Conservation (phyloP, 352 stramenopile species). For the Globisporangium camurandrum region DNA sequence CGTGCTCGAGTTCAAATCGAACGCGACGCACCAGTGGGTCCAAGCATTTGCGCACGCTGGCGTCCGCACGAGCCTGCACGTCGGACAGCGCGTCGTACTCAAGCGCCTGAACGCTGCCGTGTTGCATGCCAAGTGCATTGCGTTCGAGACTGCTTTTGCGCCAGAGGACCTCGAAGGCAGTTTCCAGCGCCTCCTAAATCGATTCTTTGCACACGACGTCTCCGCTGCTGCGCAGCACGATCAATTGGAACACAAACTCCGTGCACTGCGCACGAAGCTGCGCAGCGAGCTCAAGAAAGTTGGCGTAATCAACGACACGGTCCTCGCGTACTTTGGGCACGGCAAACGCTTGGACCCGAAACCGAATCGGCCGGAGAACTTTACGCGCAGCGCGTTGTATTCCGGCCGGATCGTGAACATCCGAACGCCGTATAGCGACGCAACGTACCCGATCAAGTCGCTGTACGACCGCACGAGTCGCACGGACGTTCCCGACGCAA, state of each 20-base stretch:
- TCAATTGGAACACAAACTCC: conserved; percentile 36
- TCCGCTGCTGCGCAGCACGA: conserved; percentile 22
- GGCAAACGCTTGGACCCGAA: conserved; percentile 36
- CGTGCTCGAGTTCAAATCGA: conserved; percentile 50
- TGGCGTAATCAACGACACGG: conserved; percentile 21
- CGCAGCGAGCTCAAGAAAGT: conserved; percentile 60
- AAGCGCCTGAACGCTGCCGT: conserved; percentile 47
- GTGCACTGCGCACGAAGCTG: conserved; percentile 28
- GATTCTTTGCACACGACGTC: conserved; percentile 42
- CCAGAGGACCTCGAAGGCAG: conserved; percentile 58
- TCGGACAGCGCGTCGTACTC: conserved; percentile 44
- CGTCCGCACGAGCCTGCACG: conserved; percentile 39
- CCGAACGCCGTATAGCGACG: conserved; percentile 45
- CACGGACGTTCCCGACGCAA: conserved; percentile 19
- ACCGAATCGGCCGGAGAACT: conserved; percentile 32
- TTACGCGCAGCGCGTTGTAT: conserved; percentile 39
- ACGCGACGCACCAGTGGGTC: conserved; percentile 45
- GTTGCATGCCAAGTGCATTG: conserved; percentile 54
- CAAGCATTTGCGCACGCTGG: conserved; percentile 37
- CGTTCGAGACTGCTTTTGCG: conserved; percentile 50
- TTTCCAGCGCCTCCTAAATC: conserved; percentile 62
- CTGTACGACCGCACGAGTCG: conserved; percentile 33
- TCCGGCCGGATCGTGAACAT: conserved; percentile 41
- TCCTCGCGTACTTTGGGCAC: conserved; percentile 63
- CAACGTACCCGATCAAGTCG: conserved; percentile 29